Evolutionary conservation across 164 flowering plant species (phyloP).

Genomic region (Aristolochia californica): DNA sequence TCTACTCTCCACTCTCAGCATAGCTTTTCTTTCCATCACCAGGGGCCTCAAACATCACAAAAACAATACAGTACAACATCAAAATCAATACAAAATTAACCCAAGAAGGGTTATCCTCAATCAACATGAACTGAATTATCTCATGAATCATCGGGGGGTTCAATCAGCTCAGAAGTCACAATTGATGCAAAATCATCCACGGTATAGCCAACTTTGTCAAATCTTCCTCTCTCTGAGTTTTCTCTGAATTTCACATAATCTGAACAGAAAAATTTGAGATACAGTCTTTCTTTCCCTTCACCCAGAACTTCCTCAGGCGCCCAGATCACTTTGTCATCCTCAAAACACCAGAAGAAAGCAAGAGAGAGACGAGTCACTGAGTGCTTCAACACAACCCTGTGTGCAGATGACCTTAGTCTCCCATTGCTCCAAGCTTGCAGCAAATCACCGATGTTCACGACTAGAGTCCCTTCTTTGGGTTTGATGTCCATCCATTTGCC

Average conservation of each 20-base stretch:
- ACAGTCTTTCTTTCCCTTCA: conserved; percentile 38
- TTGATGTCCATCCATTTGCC: conserved; percentile 70
- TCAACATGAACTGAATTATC: no score
- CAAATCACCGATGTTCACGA: conserved; percentile 80
- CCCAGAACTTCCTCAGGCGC: conserved; percentile 79
- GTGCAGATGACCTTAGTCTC: conserved; percentile 65
- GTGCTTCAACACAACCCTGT: conserved; percentile 52
- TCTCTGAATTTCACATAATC: conserved; percentile 20
- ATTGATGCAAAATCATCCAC: no score
- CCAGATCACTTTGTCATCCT: conserved; percentile 60
- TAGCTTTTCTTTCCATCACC: no score
- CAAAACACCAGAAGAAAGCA: conserved; percentile 93
- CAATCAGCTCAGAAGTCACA: no score
- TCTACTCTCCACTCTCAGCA: no score
- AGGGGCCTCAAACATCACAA: no score
- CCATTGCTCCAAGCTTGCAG: conserved; percentile 96
- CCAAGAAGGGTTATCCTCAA: conserved; percentile 42
- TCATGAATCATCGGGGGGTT: no score
- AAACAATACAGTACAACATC: no score
- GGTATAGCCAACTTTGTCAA: no score
- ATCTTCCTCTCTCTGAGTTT: no score
- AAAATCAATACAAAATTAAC: conserved; percentile 11
- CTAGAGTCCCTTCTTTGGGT: conserved; percentile 53
- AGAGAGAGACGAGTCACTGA: conserved; percentile 40
- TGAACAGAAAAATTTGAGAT: conserved; percentile 49